Evolutionary conservation across 2,329 filamentous ascomycete genomes (phyloP).

Genomic region (Colletotrichum eleusines): DNA sequence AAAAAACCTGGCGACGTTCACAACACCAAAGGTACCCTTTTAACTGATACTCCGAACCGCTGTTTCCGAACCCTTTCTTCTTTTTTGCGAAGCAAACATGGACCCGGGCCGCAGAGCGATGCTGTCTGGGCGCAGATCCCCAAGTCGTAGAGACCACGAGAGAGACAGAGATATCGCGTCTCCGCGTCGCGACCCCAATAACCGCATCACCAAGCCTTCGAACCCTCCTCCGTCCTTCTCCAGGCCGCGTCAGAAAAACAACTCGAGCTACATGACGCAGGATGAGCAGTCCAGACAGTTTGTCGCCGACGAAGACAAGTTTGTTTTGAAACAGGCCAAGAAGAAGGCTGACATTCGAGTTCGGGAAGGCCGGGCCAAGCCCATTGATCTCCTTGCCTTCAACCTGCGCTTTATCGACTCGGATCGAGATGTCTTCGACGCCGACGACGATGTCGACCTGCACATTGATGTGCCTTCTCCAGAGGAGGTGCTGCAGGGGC

Average conservation of each 20-base stretch:
- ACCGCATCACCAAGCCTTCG: constrained; percentile 67
- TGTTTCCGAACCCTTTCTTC: neutral
- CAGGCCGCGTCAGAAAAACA: constrained; percentile 46
- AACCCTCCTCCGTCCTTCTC: constrained; percentile 48
- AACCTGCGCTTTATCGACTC: constrained; percentile 89
- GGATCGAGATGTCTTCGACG: constrained; percentile 86
- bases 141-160: constrained; percentile 46
- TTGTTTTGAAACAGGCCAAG: constrained; percentile 96
- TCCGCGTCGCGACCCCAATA: constrained; percentile 67
- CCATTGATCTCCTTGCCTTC: constrained; percentile 94
- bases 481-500: constrained; percentile 80
- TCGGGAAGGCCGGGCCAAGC: constrained; percentile 88
- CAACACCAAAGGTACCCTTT: constrained; percentile 9
- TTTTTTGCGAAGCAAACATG: constrained; percentile 54
- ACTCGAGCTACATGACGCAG: constrained; percentile 70
- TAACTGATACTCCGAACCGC: neutral
- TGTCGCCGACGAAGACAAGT: constrained; percentile 94
- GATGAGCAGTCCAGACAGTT: constrained; percentile 85
- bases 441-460: constrained; percentile 81
- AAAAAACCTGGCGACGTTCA: neutral
- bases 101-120: constrained; percentile 67
- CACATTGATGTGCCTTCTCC: constrained; percentile 84
- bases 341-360: constrained; percentile 97
- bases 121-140: constrained; percentile 61
- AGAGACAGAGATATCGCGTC: constrained; percentile 55